A percentile compares a stretch with the other conserved stretches of the same genome.
Conservation (phyloP, 2,329 filamentous ascomycete genomes). For the Aspergillus thermomutatus region DNA sequence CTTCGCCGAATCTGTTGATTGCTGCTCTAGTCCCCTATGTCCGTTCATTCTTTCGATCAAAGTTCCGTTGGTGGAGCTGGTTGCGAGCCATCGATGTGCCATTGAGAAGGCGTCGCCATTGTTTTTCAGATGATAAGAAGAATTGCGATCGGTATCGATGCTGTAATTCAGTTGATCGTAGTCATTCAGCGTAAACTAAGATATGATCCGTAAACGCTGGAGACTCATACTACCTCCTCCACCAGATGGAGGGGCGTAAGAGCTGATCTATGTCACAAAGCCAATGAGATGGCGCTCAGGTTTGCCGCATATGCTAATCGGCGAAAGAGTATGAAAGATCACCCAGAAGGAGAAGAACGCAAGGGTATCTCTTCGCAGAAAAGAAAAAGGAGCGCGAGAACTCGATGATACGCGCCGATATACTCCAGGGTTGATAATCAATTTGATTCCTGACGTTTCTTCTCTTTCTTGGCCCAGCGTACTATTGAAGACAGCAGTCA, state of each 20-base stretch:
- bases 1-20: not conserved
- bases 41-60: not conserved
- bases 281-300: not conserved
- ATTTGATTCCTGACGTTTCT: constrained; percentile 54
- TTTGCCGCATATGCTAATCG: not conserved
- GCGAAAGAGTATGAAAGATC: not conserved
- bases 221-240: not conserved
- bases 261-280: not conserved
- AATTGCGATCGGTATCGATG: not conserved
- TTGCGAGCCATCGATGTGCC: not conserved
- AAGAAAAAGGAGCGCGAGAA: not conserved
- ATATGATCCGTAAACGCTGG: not conserved
- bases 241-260: not conserved
- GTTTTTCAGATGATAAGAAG: not conserved
- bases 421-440: constrained; percentile 5
- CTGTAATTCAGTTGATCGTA: not conserved
- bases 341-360: constrained; percentile 1
- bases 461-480: constrained; percentile 68
- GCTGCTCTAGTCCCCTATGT: not conserved
- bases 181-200: not conserved
- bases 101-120: not conserved
- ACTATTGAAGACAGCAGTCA: constrained; percentile 34
- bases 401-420: not conserved
- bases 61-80: not conserved
- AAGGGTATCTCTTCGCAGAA: constrained; percentile 16